Evolutionary conservation across 225 moss, liverwort and hornwort species (phyloP), one percentile per base, ranked within the genome.

Genomic region (Anthoceros angustus): DNA sequence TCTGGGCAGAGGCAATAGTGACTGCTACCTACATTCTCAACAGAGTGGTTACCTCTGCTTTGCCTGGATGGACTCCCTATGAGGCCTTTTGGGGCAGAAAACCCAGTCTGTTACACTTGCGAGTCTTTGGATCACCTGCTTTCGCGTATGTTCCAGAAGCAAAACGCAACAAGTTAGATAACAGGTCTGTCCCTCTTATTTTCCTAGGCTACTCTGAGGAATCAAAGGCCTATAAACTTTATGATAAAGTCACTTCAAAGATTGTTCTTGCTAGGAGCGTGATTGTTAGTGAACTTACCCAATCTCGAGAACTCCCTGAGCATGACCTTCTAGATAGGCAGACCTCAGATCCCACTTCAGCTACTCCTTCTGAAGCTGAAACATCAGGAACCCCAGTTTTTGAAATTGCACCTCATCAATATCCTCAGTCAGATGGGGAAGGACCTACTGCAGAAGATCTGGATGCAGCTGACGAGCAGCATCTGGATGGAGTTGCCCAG

Each of bases 121-220:
- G 46, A 18, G 46, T 48, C 14, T 48, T 48, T 48, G 46, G 46
- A 18, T 48, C 46, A 48, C 32, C 32, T 32, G 32, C 32, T 32
- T 32, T 32, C 4, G 32, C 32, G 32, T 32, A 32, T 32, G 32
- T 48, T 48, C 46, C 46, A 48, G 46, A 48, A 48, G 46, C 46
- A 12, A 48, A 48, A 18, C 46, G 46, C 18, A 48, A 18, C 18
- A 48, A 48, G 46, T 48, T 48, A 48, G 46, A 48, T 48, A 48
- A 6, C 46, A 48, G 18, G 46, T 48, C 18, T 48, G 46, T 48
- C 18, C 46, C 46, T 48, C 46, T 48, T 12, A 48, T 48, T 48
- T 48, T 48, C 46, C 18, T 48, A 48, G 46, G 46, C 46, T 48
- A 48, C 46, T 48, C 18, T 48, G 46, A 48, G 46, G 46, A 48